A percentile compares a stretch with the other conserved stretches of the same genome.
Conservation (phyloP, 108 stramenopile species). For the Fragilaria crotonensis region DNA sequence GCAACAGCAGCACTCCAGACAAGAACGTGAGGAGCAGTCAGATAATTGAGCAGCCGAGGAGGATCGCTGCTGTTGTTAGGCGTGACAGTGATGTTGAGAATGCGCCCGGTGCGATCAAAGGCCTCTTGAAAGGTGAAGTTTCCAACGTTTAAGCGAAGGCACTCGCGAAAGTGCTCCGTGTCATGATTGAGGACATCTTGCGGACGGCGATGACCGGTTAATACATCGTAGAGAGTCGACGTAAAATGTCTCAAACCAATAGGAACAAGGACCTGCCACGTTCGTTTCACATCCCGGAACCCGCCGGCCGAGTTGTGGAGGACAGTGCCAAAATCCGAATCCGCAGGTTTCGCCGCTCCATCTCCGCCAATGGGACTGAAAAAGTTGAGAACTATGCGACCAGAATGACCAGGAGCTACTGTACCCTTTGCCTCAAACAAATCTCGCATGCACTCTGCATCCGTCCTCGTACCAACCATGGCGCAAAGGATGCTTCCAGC, state of each 20-base stretch:
- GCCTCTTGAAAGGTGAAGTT: conserved; percentile 97
- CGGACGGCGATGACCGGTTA: conserved; percentile 66
- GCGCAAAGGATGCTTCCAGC: conserved; percentile 93
- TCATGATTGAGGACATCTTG: conserved; percentile 85
- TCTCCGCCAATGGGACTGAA: conserved; percentile 58
- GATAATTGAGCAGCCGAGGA: conserved; percentile 93
- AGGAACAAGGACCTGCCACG: conserved; percentile 69
- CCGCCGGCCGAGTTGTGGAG: conserved; percentile 47
- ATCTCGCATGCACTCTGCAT: conserved; percentile 84
- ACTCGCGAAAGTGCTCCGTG: conserved; percentile 86
- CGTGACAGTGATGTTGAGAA: conserved; percentile 96
- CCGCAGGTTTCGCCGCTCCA: not conserved
- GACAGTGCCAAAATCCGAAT: conserved; percentile 19
- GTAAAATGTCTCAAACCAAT: conserved; percentile 53
- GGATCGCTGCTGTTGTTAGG: conserved; percentile 88
- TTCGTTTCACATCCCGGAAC: conserved; percentile 55
- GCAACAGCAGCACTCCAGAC: conserved; percentile 96
- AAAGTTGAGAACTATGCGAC: conserved; percentile 74
- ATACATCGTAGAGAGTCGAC: conserved; percentile 56
- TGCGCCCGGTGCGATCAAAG: conserved; percentile 96
- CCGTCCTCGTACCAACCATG: conserved; percentile 87
- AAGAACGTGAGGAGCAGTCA: conserved; percentile 96
- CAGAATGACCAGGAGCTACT: conserved; percentile 74
- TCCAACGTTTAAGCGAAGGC: conserved; percentile 79
- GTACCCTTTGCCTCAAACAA: conserved; percentile 81